phyloP scores from a whole-genome alignment of 192 early-diverging fungal genomes.

The Mortierella claussenii region DNA sequence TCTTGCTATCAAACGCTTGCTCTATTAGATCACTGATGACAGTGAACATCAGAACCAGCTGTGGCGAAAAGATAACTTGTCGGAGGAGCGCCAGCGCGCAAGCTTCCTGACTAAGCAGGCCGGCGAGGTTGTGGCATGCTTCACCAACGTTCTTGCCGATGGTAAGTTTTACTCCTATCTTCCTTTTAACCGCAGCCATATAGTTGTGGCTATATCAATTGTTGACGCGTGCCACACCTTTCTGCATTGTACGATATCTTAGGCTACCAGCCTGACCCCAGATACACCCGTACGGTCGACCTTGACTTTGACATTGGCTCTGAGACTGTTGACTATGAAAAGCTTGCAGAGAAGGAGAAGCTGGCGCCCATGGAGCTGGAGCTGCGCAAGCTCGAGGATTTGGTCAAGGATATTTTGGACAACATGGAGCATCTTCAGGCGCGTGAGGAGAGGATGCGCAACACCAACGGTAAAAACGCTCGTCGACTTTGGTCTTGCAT shows the following conservation, averaged over 20 bases:
- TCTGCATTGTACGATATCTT: no score
- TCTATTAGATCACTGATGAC: slow-evolving; percentile 76
- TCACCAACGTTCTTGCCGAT: slow-evolving; percentile 76
- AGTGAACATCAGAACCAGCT: slow-evolving; percentile 76
- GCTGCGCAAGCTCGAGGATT: slow-evolving; percentile 80
- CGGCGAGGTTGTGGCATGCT: slow-evolving; percentile 87
- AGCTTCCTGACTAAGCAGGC: slow-evolving; percentile 86
- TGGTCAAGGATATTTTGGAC: slow-evolving; percentile 79
- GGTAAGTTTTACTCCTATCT: slow-evolving; percentile 49
- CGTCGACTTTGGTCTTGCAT: no score
- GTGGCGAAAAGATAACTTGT: slow-evolving; percentile 69
- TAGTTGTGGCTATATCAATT: no score
- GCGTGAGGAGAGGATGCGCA: slow-evolving; percentile 86
- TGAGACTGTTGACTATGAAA: slow-evolving; percentile 80
- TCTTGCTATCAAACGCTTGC: no score
- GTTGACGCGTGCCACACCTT: no score
- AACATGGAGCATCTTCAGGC: slow-evolving; percentile 88
- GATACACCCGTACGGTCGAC: slow-evolving; percentile 73
- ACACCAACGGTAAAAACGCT: slow-evolving; percentile 78
- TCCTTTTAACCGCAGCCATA: no score
- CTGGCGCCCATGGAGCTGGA: slow-evolving; percentile 92
- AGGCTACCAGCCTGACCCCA: slow-evolving; percentile 62
- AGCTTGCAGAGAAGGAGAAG: slow-evolving; percentile 80
- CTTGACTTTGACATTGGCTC: slow-evolving; percentile 88
- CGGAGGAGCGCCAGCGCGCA: slow-evolving; percentile 70